These are phyloP conservation scores for Scedosporium boydii DNA, from an alignment of 2,329 filamentous ascomycete genomes.

Conservation along the genomic window DNA sequence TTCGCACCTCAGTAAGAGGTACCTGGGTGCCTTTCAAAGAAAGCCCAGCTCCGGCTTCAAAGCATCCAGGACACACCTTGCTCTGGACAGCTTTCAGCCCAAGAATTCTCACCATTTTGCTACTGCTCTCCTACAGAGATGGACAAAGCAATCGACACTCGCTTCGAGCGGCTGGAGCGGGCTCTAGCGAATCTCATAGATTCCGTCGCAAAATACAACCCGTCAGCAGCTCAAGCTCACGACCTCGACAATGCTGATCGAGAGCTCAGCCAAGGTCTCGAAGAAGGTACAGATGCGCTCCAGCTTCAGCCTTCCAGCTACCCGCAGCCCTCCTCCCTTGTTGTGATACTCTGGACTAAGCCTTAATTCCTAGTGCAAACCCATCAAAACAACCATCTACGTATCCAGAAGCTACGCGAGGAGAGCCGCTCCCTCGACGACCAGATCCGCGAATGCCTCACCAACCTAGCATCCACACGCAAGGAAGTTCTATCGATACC, in stretches of 20 bases:
- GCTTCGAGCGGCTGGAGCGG: constrained; percentile 58
- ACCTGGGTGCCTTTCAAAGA: too few species aligned
- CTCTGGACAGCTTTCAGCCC: too few species aligned
- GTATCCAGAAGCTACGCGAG: constrained; percentile 58
- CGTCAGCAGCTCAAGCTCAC: constrained; percentile 54
- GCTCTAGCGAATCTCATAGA: constrained; percentile 62
- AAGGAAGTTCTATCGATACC: constrained; percentile 60
- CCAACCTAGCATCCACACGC: constrained; percentile 61
- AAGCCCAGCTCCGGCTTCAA: too few species aligned
- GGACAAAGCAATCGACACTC: constrained; percentile 52
- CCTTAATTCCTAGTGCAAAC: constrained; percentile 45
- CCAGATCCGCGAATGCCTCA: constrained; percentile 62
- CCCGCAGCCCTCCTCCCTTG: too few species aligned
- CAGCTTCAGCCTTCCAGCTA: not conserved
- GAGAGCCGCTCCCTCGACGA: constrained; percentile 56
- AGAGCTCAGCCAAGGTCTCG: constrained; percentile 55
- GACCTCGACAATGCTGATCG: constrained; percentile 64
- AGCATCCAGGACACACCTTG: too few species aligned
- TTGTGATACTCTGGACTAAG: not conserved
- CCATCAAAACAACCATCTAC: constrained; percentile 66
- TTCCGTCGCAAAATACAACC: constrained; percentile 75
- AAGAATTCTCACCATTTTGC: not conserved
- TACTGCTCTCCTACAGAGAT: constrained; percentile 26
- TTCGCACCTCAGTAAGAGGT: too few species aligned
- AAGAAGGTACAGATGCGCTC: constrained; percentile 42